Percentiles rank a stretch among this genome's conserved stretches.
Evolutionary conservation across 139 green algal species (phyloP).

Genomic region (Yamagishiella unicocca): DNA sequence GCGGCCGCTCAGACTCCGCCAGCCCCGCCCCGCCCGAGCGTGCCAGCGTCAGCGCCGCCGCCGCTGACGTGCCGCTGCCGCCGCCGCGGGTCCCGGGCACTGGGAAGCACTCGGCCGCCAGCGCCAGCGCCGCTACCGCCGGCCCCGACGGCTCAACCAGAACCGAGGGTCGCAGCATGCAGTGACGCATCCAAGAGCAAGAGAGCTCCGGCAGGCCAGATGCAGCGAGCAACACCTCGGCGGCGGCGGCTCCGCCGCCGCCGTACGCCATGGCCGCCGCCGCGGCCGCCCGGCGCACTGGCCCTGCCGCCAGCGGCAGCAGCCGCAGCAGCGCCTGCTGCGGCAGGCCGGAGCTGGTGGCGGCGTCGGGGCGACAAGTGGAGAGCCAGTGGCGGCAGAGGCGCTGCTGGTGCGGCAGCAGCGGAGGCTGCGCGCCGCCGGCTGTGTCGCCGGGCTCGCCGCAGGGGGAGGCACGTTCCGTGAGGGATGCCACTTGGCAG

Average conservation of each 20-base stretch:
- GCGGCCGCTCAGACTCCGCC: constrained; percentile 39
- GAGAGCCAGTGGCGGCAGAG: constrained; percentile 26
- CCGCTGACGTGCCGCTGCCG: not conserved
- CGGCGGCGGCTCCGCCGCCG: not conserved
- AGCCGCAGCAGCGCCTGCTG: not conserved
- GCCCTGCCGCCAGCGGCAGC: constrained; percentile 23
- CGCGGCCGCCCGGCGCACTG: not conserved
- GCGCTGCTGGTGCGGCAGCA: constrained; percentile 34
- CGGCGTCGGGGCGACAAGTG: not conserved
- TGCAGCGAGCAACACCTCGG: constrained; percentile 10
- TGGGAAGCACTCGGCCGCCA: constrained; percentile 34
- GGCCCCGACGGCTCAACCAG: not conserved
- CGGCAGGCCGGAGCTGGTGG: constrained; percentile 1
- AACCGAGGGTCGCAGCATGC: not conserved
- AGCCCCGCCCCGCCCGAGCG: not conserved
- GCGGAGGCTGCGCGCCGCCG: not conserved
- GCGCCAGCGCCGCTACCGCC: constrained; percentile 2
- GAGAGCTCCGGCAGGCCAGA: constrained; percentile 12
- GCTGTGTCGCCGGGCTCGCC: not conserved
- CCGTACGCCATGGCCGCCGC: not conserved
- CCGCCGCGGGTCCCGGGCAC: not conserved
- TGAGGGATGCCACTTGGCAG: not conserved
- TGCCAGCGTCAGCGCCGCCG: constrained; percentile 2
- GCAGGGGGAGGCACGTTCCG: not conserved
- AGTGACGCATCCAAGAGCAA: not conserved